Conservation (phyloP, 768 basidiomycete genomes). For the Russula brevipes region DNA sequence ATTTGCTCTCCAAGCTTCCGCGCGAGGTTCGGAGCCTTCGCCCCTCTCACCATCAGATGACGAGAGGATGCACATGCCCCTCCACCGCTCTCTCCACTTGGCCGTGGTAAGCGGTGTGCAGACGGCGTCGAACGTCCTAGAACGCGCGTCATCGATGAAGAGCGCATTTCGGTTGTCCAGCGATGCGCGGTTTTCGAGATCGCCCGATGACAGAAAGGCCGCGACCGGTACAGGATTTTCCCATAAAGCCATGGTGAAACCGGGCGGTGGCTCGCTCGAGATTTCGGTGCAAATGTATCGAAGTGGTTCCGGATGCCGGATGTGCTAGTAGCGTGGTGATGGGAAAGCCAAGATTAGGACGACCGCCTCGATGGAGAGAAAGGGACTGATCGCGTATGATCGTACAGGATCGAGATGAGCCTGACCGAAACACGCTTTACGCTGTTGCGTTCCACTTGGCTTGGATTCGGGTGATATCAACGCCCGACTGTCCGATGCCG, state of each 20-base stretch:
- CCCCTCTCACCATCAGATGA: constrained; percentile 37
- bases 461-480: not conserved
- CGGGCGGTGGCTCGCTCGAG: not conserved
- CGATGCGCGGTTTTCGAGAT: constrained; percentile 12
- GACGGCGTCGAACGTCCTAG: constrained; percentile 68
- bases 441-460: not conserved
- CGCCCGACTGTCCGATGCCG: not conserved
- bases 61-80: constrained; percentile 75
- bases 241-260: constrained; percentile 27
- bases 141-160: constrained; percentile 50
- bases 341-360: too few species aligned
- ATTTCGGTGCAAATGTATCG: not conserved
- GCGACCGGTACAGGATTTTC: constrained; percentile 29
- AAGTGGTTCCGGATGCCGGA: too few species aligned
- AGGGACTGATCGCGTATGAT: constrained; percentile 3
- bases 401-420: not conserved
- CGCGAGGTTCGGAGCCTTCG: constrained; percentile 49
- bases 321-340: too few species aligned
- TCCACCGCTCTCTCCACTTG: constrained; percentile 85
- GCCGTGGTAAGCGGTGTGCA: constrained; percentile 86
- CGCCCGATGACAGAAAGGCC: constrained; percentile 15
- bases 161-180: constrained; percentile 23
- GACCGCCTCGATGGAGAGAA: not conserved
- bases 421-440: not conserved
- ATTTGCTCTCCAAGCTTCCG: constrained; percentile 83